Base-by-base conservation (phyloP, 768 basidiomycete genomes). In the Astraeus odoratus region DNA sequence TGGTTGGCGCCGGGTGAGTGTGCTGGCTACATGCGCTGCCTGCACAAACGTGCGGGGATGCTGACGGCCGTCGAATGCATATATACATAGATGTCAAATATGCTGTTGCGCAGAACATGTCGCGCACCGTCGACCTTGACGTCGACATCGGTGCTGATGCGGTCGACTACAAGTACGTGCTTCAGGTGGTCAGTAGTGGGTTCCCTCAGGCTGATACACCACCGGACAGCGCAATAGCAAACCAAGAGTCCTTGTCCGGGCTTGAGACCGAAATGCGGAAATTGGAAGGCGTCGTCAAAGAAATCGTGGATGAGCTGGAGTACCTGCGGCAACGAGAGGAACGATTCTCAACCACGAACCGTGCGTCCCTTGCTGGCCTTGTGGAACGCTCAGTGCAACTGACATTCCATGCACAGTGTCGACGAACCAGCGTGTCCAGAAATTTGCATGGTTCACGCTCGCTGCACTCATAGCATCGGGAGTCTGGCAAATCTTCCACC, bases 231-330 rank as follows among this genome's bases (percentile, higher is more conserved):
- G 96, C 96, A 20, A 99, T 98, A 63, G 96, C 96, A 8, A 97
- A 96, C 68, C 94, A 97, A 63, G 96, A 99, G 63, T 93, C 90
- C 1, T 73, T 98, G 0, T 96, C 92, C 5, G 87, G 86, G 0
- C 78, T 99, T 16, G 96, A 99, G 67, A 94, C 91, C 0, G 96
- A 98, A 65, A 97, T 98, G 94, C 81, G 93, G 31, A 98, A 98
- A 59, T 74, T 99, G 3, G 96, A 99, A 63, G 94, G 91, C 0
- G 65, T 97, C 12, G 86, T 93, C 27, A 90, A 93, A 62, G 96
- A 98, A 69, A 81, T 99, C 42, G 80, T 86, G 12, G 94, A 97
- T 55, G 94, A 99, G 66, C 73, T 97, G 71, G 77, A 78, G 7
- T 98, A 95, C 67, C 77, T 99, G 49, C 90, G 93, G 69, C 67